phyloP scores from a whole-genome alignment of 495 filamentous ascomycete species.

The Neurospora terricola region DNA sequence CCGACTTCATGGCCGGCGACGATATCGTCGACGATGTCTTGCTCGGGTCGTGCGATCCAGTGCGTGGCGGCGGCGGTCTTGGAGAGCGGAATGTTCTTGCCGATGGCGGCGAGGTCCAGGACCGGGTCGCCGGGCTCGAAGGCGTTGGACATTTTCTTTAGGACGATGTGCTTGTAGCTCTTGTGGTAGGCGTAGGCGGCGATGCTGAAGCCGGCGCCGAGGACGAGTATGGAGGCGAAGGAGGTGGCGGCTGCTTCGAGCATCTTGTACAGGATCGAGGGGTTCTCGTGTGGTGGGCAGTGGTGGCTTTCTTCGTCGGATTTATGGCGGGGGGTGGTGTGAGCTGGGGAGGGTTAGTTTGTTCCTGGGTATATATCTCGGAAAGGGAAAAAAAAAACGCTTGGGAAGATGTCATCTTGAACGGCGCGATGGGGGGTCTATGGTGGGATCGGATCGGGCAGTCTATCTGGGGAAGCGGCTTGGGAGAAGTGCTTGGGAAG shows the following conservation, averaged over 20 bases:
- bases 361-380: not conserved
- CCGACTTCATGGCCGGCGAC: slow-evolving; percentile 57
- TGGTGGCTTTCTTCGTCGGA: not conserved
- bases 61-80: slow-evolving; percentile 50
- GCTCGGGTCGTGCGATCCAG: slow-evolving; percentile 78
- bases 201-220: slow-evolving; percentile 58
- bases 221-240: slow-evolving; percentile 69
- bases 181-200: slow-evolving; percentile 79
- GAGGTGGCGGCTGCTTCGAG: slow-evolving; percentile 79
- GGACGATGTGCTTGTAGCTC: slow-evolving; percentile 82
- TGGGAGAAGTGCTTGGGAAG: not conserved
- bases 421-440: not conserved
- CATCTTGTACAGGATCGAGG: slow-evolving; percentile 55
- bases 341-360: not conserved
- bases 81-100: slow-evolving; percentile 39
- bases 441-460: not conserved
- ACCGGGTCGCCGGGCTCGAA: slow-evolving; percentile 89
- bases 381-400: too few species aligned
- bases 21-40: slow-evolving; percentile 66
- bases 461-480: too few species aligned
- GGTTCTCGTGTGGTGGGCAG: slow-evolving; percentile 18
- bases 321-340: not conserved
- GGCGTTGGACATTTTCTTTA: slow-evolving; percentile 88
- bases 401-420: not conserved
- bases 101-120: slow-evolving; percentile 73